Evolutionary conservation across 805 yeast species (phyloP).

Genomic region (Cyberlindnera mississippiensis): DNA sequence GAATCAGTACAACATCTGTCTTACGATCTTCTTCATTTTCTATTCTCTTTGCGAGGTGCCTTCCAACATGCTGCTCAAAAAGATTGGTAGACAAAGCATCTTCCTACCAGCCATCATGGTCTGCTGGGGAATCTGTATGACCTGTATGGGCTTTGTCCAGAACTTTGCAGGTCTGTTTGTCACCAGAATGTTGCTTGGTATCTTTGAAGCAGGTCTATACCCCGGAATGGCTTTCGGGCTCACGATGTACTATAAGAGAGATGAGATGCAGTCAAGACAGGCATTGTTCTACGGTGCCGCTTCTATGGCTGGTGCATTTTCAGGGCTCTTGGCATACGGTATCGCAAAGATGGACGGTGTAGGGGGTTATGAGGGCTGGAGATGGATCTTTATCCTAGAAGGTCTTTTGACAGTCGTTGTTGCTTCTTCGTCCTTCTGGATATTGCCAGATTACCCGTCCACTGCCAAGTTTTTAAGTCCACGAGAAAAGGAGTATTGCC

Average conservation of each 20-base stretch:
- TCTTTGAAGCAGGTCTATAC: constrained; percentile 20
- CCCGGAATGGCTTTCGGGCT: constrained; percentile 23
- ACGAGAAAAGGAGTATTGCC: constrained; percentile 13
- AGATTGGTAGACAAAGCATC: constrained; percentile 13
- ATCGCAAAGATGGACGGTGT: constrained; percentile 15
- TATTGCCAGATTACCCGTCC: constrained; percentile 20
- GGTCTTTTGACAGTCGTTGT: constrained; percentile 14
- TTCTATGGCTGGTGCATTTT: constrained; percentile 23
- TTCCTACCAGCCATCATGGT: constrained; percentile 14
- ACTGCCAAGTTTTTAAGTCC: constrained; percentile 15
- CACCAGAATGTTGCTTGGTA: constrained; percentile 16
- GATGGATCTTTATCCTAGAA: constrained; percentile 22
- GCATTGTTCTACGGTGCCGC: constrained; percentile 26
- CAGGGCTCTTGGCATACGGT: constrained; percentile 25
- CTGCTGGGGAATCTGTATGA: constrained; percentile 17
- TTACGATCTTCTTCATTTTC: constrained; percentile 19
- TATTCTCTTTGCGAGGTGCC: constrained; percentile 20
- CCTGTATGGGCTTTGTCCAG: constrained; percentile 19
- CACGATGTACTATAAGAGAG: constrained; percentile 25
- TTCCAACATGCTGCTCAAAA: constrained; percentile 18
- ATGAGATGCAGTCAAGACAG: constrained; percentile 24
- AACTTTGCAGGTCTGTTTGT: constrained; percentile 15
- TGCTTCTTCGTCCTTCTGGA: constrained; percentile 5
- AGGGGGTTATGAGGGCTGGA: constrained; percentile 16
- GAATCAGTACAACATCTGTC: constrained; percentile 11